phyloP scores from a whole-genome alignment of 306 rosid genomes.

The Clitoria ternatea region DNA sequence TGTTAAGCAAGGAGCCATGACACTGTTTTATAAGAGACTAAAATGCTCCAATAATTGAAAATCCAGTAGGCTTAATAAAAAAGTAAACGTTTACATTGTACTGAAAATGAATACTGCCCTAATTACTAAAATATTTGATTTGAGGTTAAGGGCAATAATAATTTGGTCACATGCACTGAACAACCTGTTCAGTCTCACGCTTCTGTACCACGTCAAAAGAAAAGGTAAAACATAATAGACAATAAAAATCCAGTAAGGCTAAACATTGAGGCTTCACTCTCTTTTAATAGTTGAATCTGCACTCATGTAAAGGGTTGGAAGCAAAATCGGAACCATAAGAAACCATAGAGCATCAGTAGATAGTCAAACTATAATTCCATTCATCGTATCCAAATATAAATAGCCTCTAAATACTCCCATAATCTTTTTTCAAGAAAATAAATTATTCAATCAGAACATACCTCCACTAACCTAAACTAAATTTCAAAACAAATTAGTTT shows the following conservation, averaged over 20 bases:
- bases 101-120: neutral
- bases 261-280: neutral
- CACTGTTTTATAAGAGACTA: neutral
- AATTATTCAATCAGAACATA: conserved; percentile 3
- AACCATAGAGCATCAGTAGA: neutral
- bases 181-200: conserved; percentile 1
- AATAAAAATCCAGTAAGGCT: neutral
- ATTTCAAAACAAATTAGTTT: conserved; percentile 34
- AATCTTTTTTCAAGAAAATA: neutral
- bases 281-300: neutral
- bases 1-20: neutral
- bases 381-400: neutral
- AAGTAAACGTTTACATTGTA: neutral
- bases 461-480: conserved; percentile 10
- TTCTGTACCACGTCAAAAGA: neutral
- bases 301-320: neutral
- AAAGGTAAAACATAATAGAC: neutral
- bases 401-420: neutral
- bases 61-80: neutral
- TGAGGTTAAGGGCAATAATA: neutral
- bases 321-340: neutral
- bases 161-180: neutral
- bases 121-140: neutral
- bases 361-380: neutral
- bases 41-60: neutral